Conservation (phyloP, 2,329 filamentous ascomycete genomes). For the Apiospora aurea region DNA sequence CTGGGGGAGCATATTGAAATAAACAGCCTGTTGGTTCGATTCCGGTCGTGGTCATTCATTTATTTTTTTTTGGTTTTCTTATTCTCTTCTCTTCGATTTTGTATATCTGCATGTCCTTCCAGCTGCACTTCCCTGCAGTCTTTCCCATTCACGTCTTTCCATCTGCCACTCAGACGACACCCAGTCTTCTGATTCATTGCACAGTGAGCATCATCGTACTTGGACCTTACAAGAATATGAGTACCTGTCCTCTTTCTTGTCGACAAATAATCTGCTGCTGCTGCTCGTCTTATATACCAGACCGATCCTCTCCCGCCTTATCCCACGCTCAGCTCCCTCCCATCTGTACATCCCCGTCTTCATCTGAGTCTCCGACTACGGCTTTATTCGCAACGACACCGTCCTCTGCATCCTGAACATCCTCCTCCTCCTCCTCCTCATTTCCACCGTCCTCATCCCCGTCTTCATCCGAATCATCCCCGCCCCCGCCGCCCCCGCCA, state of each 20-base stretch:
- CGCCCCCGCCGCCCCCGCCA: background rate
- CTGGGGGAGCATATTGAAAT: background rate
- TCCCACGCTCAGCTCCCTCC: background rate
- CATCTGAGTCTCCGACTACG: background rate
- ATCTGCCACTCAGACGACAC: background rate
- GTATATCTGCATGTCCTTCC: background rate
- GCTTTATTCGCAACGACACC: background rate
- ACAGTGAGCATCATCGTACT: background rate
- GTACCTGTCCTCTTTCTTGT: background rate
- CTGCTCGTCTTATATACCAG: background rate
- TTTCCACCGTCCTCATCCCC: background rate
- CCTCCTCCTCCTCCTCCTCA: background rate
- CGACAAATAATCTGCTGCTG: background rate
- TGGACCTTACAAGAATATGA: background rate
- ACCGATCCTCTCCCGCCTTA: rapidly evolving
- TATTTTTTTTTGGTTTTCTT: background rate
- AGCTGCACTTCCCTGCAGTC: background rate
- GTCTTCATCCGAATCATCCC: background rate
- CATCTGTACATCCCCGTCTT: background rate
- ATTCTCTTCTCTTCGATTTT: too few species aligned
- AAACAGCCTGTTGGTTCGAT: background rate
- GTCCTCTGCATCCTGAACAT: background rate
- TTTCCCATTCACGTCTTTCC: too few species aligned
- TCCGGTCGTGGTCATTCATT: background rate
- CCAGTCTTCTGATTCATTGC: background rate